phyloP scores from a whole-genome alignment of 2,329 filamentous ascomycete genomes.

The Anthostomella pinea region DNA sequence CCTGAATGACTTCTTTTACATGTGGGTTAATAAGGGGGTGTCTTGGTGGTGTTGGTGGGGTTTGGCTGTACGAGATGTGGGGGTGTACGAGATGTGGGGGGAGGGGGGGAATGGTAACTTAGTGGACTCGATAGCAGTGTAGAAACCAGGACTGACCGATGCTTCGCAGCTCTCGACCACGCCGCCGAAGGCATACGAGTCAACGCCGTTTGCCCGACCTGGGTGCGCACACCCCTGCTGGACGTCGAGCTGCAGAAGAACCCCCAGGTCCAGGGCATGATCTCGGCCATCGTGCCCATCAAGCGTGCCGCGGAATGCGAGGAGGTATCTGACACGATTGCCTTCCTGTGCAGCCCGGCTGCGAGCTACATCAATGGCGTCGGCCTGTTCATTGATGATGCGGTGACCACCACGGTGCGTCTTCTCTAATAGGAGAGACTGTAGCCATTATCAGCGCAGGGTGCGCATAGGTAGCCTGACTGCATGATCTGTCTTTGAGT shows the following conservation, averaged over 20 bases:
- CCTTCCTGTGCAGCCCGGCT: constrained; percentile 16
- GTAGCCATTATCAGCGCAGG: no score
- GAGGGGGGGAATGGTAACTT: no score
- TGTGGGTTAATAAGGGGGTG: no score
- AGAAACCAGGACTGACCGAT: no score
- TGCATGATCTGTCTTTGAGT: no score
- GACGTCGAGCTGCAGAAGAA: constrained; percentile 13
- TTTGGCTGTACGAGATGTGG: no score
- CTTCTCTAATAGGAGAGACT: no score
- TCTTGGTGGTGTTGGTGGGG: no score
- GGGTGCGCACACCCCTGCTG: constrained; percentile 17
- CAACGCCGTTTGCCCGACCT: constrained; percentile 18
- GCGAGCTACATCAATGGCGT: constrained; percentile 20
- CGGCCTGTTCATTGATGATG: constrained; percentile 17
- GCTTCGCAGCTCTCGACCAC: constrained; percentile 16
- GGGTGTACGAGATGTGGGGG: no score
- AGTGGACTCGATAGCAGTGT: no score
- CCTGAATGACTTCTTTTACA: no score
- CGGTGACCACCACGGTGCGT: constrained; percentile 16
- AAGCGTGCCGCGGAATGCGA: constrained; percentile 16
- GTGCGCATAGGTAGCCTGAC: no score
- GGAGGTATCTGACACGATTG: constrained; percentile 18
- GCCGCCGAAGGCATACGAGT: constrained; percentile 15
- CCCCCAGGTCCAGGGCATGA: constrained; percentile 14
- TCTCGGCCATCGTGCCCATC: constrained; percentile 14